Percentiles rank a stretch among this genome's conserved stretches.
phyloP scores from a whole-genome alignment of 208 protist species.

The Trypanosoma grayi region DNA sequence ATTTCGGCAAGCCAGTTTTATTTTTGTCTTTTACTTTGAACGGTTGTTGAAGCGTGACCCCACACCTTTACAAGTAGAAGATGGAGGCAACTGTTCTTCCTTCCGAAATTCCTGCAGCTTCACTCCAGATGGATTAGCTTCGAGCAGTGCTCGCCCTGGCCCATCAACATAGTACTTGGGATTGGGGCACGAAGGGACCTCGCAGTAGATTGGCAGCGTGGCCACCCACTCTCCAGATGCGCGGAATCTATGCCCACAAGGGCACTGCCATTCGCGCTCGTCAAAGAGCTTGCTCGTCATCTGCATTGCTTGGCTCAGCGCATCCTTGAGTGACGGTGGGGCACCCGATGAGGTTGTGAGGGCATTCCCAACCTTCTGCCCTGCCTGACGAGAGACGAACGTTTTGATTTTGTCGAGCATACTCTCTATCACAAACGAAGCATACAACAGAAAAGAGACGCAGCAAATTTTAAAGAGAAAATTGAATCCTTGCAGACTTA shows the following conservation, averaged over 20 bases:
- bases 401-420: slow-evolving; percentile 83
- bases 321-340: slow-evolving; percentile 46
- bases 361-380: slow-evolving; percentile 44
- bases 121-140: slow-evolving; percentile 82
- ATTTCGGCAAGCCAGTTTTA: slow-evolving; percentile 3
- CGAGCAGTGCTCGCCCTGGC: slow-evolving; percentile 71
- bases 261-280: slow-evolving; percentile 88
- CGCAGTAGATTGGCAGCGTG: slow-evolving; percentile 80
- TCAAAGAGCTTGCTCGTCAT: slow-evolving; percentile 68
- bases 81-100: slow-evolving; percentile 15
- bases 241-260: slow-evolving; percentile 87
- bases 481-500: slow-evolving; percentile 16
- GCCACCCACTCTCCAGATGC: slow-evolving; percentile 82
- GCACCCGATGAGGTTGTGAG: slow-evolving; percentile 35
- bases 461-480: slow-evolving; percentile 27
- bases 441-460: slow-evolving; percentile 22
- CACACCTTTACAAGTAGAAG: slow-evolving; percentile 33
- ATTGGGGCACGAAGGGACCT: slow-evolving; percentile 89
- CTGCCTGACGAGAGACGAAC: slow-evolving; percentile 51
- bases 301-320: slow-evolving; percentile 54
- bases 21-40: slow-evolving; percentile 23
- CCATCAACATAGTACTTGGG: slow-evolving; percentile 89
- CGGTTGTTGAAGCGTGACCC: slow-evolving; percentile 56
- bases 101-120: slow-evolving; percentile 66
- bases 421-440: slow-evolving; percentile 18